Evolutionary conservation across 495 filamentous ascomycete genomes (phyloP), one percentile per base, ranked within the genome.

Genomic region (Penicillium arizonense): DNA sequence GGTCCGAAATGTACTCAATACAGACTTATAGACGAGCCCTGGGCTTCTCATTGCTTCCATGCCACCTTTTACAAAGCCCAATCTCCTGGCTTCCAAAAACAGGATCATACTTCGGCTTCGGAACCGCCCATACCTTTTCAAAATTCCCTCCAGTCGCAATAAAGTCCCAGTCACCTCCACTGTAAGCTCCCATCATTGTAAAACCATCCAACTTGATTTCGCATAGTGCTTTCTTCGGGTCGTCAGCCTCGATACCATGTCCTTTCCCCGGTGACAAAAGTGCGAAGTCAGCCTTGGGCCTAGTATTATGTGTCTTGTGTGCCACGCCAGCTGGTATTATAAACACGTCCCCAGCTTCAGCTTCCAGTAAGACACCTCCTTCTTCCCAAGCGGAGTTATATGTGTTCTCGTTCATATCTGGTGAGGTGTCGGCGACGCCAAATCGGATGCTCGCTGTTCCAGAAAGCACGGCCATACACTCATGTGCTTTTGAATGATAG

Each of bases 391-490:
- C 33, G 4, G 38, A 32, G 33, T 64, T 64, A 45, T 66, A 48
- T 1, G 64, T 70, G 43, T 53, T 58, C 7, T 56, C 52, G n/a
- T 60, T 47, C 20, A 56, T 28, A 40, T 68, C 62, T 1, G 50
- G 41, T 28, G 44, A 53, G 12, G 57, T 61, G 50, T 74, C 71
- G 10, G 71, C 69, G 16, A 64, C 63, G 32, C 71, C 69, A 50
- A 70, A 72, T 32, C 68, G 58, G 42, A 74, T 72, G 5, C 47
- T 60, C 2, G 67, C 71, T 8, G 56, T 48, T 2, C 71, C 71
- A 12, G 65, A 62, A 6, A 72, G 44, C 3, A 74, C 71, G 23
- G 60, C 56, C 71, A 74, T 74, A 58, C 58, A 65, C 55, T 74
- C 71, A 53, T 74, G 71, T n/a, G 64, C 58, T 5, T 33, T 16